These are phyloP conservation scores for Aureobasidium sp. DNA, from an alignment of 2,329 filamentous ascomycete genomes.

Conservation along the genomic window DNA sequence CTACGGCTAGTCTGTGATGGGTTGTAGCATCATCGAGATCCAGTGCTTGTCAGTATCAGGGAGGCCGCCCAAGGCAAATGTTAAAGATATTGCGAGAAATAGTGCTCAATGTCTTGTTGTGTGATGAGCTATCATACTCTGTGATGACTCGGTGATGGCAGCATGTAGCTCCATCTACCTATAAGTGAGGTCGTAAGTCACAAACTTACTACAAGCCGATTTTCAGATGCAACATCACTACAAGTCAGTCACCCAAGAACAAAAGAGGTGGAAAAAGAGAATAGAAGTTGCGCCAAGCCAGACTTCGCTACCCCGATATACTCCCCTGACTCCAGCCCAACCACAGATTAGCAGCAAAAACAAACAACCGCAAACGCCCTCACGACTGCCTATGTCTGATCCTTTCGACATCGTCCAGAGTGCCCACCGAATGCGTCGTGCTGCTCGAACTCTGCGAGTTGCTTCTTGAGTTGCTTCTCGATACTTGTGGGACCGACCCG, in stretches of 20 bases:
- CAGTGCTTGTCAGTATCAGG: too few species aligned
- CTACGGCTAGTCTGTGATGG: too few species aligned
- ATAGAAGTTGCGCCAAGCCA: background rate
- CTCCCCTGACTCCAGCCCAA: background rate
- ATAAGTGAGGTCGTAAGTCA: background rate
- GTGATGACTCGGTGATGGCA: background rate
- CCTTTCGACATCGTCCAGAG: background rate
- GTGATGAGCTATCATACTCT: too few species aligned
- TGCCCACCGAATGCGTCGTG: constrained; percentile 1
- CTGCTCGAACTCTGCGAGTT: background rate
- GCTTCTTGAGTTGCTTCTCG: constrained; percentile 6
- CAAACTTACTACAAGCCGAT: background rate
- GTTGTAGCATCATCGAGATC: too few species aligned
- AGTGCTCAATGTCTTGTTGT: too few species aligned
- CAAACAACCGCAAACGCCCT: background rate
- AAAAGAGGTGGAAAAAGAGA: background rate
- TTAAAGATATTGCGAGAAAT: too few species aligned
- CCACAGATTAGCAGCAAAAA: background rate
- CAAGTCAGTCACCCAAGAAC: background rate
- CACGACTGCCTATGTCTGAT: background rate
- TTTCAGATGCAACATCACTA: background rate
- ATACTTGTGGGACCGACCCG: background rate
- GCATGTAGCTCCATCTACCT: background rate
- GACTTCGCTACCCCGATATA: background rate
- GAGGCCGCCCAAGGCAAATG: too few species aligned